Evolutionary conservation across 148 eudicot species (phyloP).

Genomic region (Cornus suecica): DNA sequence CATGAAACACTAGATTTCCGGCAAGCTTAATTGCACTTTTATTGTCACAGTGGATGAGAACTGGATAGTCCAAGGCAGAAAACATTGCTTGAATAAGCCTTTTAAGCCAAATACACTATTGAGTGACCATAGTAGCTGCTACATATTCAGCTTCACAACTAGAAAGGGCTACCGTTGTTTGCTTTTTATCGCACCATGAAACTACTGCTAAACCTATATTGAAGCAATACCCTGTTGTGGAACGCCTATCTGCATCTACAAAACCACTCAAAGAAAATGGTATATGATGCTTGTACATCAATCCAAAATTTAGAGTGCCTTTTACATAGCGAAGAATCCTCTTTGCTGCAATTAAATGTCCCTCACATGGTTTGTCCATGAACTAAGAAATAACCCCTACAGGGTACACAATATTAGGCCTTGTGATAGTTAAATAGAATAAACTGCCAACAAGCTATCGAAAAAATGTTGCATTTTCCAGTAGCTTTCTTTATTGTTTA

Average conservation of each 20-base stretch:
- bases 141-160: too few species aligned
- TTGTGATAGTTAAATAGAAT: too few species aligned
- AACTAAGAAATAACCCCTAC: background rate
- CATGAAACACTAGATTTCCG: constrained; percentile 11
- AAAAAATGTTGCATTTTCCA: constrained; percentile 10
- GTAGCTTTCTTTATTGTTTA: background rate
- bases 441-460: constrained; percentile 1
- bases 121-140: constrained; percentile 10
- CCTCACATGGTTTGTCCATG: background rate
- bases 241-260: too few species aligned
- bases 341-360: too few species aligned
- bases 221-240: too few species aligned
- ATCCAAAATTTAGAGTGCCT: constrained; percentile 7
- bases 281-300: background rate
- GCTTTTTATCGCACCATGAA: background rate
- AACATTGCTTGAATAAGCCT: too few species aligned
- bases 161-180: background rate
- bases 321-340: background rate
- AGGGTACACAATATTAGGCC: too few species aligned
- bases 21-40: too few species aligned
- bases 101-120: constrained; percentile 4
- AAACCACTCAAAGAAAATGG: too few species aligned
- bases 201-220: constrained; percentile 1
- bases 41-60: too few species aligned
- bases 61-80: too few species aligned